phyloP scores from a whole-genome alignment of 2,329 filamentous ascomycete genomes.

The Arthrobotrys pseudoclavata region DNA sequence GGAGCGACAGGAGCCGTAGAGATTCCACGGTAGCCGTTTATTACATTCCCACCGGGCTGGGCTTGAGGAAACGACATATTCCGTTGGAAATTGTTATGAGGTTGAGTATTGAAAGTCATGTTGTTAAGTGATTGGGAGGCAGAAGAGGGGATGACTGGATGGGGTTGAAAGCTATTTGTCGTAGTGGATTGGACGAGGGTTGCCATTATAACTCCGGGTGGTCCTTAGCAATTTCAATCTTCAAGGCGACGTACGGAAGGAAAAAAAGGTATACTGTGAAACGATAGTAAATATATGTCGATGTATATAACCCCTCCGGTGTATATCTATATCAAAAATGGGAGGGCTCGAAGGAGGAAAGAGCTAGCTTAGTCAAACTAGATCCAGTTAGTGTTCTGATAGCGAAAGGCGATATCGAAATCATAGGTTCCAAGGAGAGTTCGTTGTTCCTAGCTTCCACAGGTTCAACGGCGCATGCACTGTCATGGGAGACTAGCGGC shows the following conservation, averaged over 20 bases:
- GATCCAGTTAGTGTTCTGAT: not conserved
- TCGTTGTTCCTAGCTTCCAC: not conserved
- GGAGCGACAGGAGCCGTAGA: conserved; percentile 75
- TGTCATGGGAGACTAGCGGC: not conserved
- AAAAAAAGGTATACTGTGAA: conserved; percentile 9
- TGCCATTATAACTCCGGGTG: conserved; percentile 73
- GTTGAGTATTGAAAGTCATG: conserved; percentile 71
- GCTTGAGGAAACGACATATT: conserved; percentile 68
- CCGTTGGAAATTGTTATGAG: conserved; percentile 63
- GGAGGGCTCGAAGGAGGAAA: conserved; percentile 2
- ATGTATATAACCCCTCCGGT: not conserved
- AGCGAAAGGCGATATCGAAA: not conserved
- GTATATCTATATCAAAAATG: not conserved
- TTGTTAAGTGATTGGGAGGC: conserved; percentile 76
- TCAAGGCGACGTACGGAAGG: conserved; percentile 3
- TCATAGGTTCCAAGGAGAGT: not conserved
- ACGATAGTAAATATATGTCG: not conserved
- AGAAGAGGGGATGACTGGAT: conserved; percentile 80
- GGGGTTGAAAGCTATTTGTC: conserved; percentile 71
- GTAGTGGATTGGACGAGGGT: conserved; percentile 79
- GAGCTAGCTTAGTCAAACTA: conserved; percentile 7
- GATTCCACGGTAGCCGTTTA: conserved; percentile 70
- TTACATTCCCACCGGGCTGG: conserved; percentile 70
- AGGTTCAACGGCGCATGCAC: not conserved
- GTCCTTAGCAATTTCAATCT: not conserved